Evolutionary conservation across 2,329 filamentous ascomycete genomes (phyloP).

Genomic region (Apiospora kogelbergensis): DNA sequence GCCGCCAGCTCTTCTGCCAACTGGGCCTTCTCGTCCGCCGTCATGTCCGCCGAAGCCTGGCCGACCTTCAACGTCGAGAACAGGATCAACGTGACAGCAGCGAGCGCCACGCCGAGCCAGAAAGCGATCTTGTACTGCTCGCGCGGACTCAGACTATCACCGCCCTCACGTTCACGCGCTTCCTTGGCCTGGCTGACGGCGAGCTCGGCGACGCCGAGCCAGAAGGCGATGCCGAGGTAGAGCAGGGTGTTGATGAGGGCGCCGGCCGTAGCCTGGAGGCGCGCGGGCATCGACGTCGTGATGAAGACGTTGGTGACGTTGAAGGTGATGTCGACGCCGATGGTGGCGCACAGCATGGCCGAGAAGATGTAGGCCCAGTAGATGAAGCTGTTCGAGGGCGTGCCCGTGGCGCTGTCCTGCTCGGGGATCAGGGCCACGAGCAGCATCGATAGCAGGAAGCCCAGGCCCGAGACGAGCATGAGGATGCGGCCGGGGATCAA

Average conservation of each 20-base stretch:
- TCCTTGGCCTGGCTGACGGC: constrained; percentile 48
- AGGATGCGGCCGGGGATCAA: constrained; percentile 62
- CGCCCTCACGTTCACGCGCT: constrained; percentile 14
- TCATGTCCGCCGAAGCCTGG: constrained; percentile 30
- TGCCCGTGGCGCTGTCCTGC: constrained; percentile 40
- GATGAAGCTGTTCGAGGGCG: constrained; percentile 36
- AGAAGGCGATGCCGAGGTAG: constrained; percentile 71
- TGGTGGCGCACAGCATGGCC: constrained; percentile 65
- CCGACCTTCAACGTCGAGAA: constrained; percentile 28
- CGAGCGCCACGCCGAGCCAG: constrained; percentile 30
- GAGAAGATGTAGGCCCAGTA: constrained; percentile 79
- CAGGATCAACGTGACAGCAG: constrained; percentile 23
- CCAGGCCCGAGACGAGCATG: constrained; percentile 60
- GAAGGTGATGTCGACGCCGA: constrained; percentile 75
- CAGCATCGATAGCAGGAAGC: constrained; percentile 57
- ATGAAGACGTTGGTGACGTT: constrained; percentile 77
- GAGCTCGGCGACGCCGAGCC: constrained; percentile 70
- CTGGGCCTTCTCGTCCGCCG: constrained; percentile 30
- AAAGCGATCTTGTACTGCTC: constrained; percentile 32
- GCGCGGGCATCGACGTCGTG: constrained; percentile 66
- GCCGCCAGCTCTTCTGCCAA: constrained; percentile 13
- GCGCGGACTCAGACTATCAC: constrained; percentile 18
- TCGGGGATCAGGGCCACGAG: constrained; percentile 65
- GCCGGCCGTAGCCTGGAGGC: constrained; percentile 70
- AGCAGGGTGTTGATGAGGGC: constrained; percentile 70